These are phyloP conservation scores for Diaporthe humulicola DNA, from an alignment of 2,329 filamentous ascomycete species.

Conservation along the genomic window DNA sequence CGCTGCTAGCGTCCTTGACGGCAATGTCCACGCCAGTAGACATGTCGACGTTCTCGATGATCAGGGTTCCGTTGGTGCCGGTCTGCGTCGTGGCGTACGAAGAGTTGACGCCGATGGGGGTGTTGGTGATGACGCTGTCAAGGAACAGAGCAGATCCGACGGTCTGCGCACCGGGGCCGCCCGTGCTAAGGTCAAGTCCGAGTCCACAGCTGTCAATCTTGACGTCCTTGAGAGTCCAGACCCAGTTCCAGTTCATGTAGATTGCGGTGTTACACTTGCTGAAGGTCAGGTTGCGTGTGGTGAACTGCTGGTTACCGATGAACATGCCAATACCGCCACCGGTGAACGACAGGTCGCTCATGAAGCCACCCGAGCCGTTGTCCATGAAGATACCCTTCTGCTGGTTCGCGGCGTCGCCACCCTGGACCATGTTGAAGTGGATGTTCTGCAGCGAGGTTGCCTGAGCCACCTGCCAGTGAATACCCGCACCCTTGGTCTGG, in stretches of 20 bases:
- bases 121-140: constrained; percentile 84
- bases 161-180: constrained; percentile 72
- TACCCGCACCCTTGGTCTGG: constrained; percentile 72
- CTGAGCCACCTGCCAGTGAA: constrained; percentile 90
- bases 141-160: constrained; percentile 89
- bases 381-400: constrained; percentile 88
- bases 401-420: constrained; percentile 72
- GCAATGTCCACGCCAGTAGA: constrained; percentile 74
- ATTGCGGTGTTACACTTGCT: constrained; percentile 86
- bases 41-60: constrained; percentile 94
- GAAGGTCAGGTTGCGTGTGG: constrained; percentile 85
- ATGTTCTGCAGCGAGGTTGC: constrained; percentile 86
- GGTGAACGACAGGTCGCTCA: constrained; percentile 86
- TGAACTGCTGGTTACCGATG: constrained; percentile 90
- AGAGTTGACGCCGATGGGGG: constrained; percentile 81
- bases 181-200: constrained; percentile 83
- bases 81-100: constrained; percentile 75
- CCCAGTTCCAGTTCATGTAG: constrained; percentile 94
- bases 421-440: constrained; percentile 81
- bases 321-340: constrained; percentile 84
- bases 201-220: constrained; percentile 81
- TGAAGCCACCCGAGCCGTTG: constrained; percentile 86
- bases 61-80: constrained; percentile 82
- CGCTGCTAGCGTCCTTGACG: constrained; percentile 70
- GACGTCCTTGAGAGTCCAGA: constrained; percentile 84